Base-by-base conservation (phyloP, 1,284 basidiomycete species). In the Austroboletus niveus region DNA sequence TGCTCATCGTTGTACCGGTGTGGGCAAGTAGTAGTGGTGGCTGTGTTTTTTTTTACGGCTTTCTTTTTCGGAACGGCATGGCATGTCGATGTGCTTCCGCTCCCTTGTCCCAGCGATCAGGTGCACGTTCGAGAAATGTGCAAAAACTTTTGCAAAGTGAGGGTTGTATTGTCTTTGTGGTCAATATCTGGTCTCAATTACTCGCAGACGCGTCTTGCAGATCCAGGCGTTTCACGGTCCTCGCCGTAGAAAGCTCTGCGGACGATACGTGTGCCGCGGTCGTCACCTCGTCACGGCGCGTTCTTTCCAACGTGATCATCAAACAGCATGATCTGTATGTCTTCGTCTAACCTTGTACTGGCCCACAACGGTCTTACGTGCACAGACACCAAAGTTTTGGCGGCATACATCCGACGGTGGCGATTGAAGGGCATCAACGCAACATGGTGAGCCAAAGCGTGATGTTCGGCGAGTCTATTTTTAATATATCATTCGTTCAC, bases 181-280 rank as follows among this genome's bases (percentile, higher is more conserved):
- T 15, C 15, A 5, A 39, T 24, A n/a, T 36, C 29, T 6, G 9
- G 15, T 5, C 14, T 24, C 2, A 20, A 47, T 17, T 32, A n/a
- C 9, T 14, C n/a, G 22, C 31, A 52, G 43, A 27, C 22, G 0
- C 39, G 22, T 22, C 17, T 22, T 40, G 10, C 39, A 8, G 8
- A n/a, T 45, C 20, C 22, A 50, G 60, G 20, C 8, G 27, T 27
- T 83, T 87, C 60, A 85, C 80, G 3, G 85, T 96, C 3, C 82
- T 97, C 14, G 93, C 85, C 1, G 69, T 97, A 35, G 87, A 90
- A 66, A 82, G 88, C 1, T 93, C 90, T 11, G 93, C 93, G 7
- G 94, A 97, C 69, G 94, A 96, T 65, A 89, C 92, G 1, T 94
- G 92, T 61, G 91, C 85, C 15, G 87, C 92, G 2, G 75, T 97